Base-by-base conservation (phyloP, 768 basidiomycete genomes). In the Favolaschia claudopus region DNA sequence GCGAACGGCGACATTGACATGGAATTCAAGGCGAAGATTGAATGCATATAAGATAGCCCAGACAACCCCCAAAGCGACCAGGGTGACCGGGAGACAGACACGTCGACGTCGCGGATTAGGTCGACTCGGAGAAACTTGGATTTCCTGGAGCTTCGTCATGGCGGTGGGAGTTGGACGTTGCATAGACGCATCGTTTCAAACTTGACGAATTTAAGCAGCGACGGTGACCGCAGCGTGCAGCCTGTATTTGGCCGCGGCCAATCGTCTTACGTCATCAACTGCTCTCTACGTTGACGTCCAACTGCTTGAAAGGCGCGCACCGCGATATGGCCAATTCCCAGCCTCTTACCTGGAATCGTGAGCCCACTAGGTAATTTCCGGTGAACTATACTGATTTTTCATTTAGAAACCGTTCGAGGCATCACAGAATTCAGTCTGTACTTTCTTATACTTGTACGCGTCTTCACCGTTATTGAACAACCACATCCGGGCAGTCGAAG, bases 341-440 rank as follows among this genome's bases (percentile, higher is more conserved):
- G 31, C 50, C 75, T 24, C 71, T 78, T 32, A 79, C 70, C 38
- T 79, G 70, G 46, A 77, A 78, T 56, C 78, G 78, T 78, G 64
- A 62, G 77, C 66, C 46, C 25, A 22, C 24, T n/a, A 13, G 34
- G 36, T 22, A 20, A 3, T n/a, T 27, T 24, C 32, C 20, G 9
- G 36, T 28, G 12, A n/a, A 12, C n/a, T 10, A 33, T 2, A 6
- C 69, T 69, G 40, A 67, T 43, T 20, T 32, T 13, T 50, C 17
- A 36, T n/a, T n/a, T 66, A 91, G 90, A 91, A 74, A 80, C 84
- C 24, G 80, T 86, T 43, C 80, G 78, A 51, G 89, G 87, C 20
- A 82, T 91, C 48, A 77, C 84, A 40, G 89, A 91, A 69, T 92
- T 92, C 76, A 86, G 91, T 91, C 63, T 66, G 86, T 74, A 31